A percentile compares a stretch with the other conserved stretches of the same genome.
Conservation (phyloP, 2,329 filamentous ascomycete genomes). For the Pseudocercospora musae region DNA sequence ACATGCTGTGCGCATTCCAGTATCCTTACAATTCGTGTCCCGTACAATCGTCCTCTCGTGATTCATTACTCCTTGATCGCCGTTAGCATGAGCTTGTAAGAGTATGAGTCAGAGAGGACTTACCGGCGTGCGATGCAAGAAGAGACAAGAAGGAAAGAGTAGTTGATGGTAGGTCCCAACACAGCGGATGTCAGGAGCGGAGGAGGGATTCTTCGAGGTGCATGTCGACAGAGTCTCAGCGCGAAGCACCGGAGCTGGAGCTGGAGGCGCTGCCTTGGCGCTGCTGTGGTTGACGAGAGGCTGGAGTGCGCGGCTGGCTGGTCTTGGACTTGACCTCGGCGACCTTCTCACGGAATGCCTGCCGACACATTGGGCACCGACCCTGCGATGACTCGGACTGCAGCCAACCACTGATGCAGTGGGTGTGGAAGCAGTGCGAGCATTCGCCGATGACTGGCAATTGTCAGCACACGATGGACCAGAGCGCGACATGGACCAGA, state of each 20-base stretch:
- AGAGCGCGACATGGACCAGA: constrained; percentile 4
- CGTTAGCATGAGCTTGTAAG: neutral
- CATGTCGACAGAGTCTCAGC: neutral
- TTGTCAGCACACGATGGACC: constrained; percentile 20
- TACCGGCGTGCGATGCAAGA: neutral
- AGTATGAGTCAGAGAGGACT: neutral
- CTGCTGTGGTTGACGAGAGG: neutral
- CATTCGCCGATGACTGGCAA: constrained; percentile 85
- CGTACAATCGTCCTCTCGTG: constrained; percentile 1
- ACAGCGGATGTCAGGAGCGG: neutral
- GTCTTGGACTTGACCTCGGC: constrained; percentile 18
- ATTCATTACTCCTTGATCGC: neutral
- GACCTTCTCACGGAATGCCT: constrained; percentile 51
- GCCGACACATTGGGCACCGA: constrained; percentile 96
- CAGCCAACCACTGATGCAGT: constrained; percentile 95
- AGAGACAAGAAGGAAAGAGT: neutral
- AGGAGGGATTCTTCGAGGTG: neutral
- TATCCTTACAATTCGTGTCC: neutral
- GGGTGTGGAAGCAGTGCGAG: constrained; percentile 97
- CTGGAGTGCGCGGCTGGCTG: constrained; percentile 12
- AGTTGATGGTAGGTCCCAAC: neutral
- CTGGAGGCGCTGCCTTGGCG: neutral
- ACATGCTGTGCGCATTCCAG: neutral
- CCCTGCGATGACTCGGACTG: constrained; percentile 90
- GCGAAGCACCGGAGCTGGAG: constrained; percentile 2